Evolutionary conservation across 306 rosid genomes (phyloP).

Genomic region (Prunus campanulata): DNA sequence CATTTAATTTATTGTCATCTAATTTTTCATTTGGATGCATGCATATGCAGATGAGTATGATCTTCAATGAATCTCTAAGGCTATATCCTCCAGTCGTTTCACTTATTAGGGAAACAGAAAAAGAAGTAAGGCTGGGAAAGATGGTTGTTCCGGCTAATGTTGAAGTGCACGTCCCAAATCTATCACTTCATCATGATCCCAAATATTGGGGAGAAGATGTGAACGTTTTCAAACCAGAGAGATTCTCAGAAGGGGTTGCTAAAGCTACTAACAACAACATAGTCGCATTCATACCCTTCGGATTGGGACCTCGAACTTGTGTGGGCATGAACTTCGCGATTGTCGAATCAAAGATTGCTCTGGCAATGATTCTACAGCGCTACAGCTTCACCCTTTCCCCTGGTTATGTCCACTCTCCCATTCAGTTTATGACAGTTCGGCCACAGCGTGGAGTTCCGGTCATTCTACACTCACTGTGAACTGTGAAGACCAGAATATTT

Average conservation of each 20-base stretch:
- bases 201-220: not conserved
- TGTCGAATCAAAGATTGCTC: not conserved
- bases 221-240: not conserved
- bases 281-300: not conserved
- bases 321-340: not conserved
- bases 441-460: not conserved
- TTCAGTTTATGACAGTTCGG: not conserved
- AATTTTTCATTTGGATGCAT: not conserved
- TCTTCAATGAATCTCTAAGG: constrained; percentile 1
- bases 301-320: not conserved
- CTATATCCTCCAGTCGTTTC: not conserved
- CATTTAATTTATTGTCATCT: not conserved
- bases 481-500: not conserved
- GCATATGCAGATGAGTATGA: constrained; percentile 1
- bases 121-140: not conserved
- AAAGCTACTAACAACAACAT: not conserved
- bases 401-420: not conserved
- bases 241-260: not conserved
- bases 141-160: not conserved
- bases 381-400: constrained; percentile 2
- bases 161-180: not conserved
- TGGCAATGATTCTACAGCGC: not conserved
- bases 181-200: not conserved
- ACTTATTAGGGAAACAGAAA: not conserved
- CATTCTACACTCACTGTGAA: not conserved